phyloP scores from a whole-genome alignment of 78 protist species.

The Capsaspora owczarzaki region DNA sequence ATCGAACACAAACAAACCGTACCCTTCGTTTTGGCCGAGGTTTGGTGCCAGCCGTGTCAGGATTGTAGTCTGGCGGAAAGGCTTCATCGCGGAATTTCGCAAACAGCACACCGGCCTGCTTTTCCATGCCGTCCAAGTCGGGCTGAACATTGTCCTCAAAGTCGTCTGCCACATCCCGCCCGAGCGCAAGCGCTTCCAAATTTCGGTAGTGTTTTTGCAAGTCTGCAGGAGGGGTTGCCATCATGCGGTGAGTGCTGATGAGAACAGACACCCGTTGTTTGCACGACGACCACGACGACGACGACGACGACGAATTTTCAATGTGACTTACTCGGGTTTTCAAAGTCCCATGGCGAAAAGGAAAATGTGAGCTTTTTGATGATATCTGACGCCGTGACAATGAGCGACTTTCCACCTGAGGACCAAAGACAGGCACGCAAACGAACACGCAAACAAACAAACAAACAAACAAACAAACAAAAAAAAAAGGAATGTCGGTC shows the following conservation, averaged over 20 bases:
- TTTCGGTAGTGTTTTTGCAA: background rate
- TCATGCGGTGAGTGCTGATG: background rate
- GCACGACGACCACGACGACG: too few relatives aligned
- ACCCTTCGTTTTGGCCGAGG: background rate
- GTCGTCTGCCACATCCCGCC: background rate
- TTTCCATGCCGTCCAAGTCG: background rate
- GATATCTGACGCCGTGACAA: background rate
- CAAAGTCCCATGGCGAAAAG: background rate
- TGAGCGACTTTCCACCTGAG: background rate
- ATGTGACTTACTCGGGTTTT: background rate
- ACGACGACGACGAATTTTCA: background rate
- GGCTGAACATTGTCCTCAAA: background rate
- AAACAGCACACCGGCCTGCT: background rate
- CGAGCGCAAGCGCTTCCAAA: background rate
- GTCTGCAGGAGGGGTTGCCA: background rate
- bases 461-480: background rate
- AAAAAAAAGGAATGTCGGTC: background rate
- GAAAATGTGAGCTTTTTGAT: background rate
- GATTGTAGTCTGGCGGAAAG: background rate
- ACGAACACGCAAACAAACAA: background rate
- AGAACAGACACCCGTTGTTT: background rate
- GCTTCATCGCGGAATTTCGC: background rate
- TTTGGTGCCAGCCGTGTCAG: background rate
- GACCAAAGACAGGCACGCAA: background rate
- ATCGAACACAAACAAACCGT: background rate